Base-by-base conservation (phyloP, 441 rosid genomes). In the Mallotus repandus region DNA sequence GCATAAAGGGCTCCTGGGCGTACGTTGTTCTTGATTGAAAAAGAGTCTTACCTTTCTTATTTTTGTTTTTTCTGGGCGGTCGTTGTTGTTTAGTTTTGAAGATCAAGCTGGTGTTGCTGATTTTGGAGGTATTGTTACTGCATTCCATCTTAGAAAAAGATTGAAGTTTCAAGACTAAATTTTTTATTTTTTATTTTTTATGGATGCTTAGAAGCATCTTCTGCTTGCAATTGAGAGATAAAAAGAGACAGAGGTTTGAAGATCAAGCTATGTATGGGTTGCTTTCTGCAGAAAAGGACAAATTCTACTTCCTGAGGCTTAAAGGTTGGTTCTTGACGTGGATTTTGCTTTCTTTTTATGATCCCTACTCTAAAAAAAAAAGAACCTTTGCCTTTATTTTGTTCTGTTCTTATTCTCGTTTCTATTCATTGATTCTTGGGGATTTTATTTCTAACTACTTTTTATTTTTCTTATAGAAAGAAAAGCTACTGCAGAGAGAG, bases 261-360 rank as follows among this genome's bases (percentile, higher is more conserved):
- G 82, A 70, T 79, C 81, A 86, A 81, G 87, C 87, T 80, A 72
- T 21, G 69, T 43, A 59, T 50, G 68, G 53, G 78, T 69, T 81
- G 76, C 89, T 85, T 87, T 80, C 74, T 58, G 45, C 73, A 62
- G 79, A 83, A 81, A 80, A 78, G 71, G 74, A 70, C 79, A 75
- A 72, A 72, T 83, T 79, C 68, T 53, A 66, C 72, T 80, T 66
- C 74, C 85, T 70, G 84, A 77, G 80, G 63, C 81, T 78, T 86
- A 79, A 89, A 89, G 91, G 87, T 85, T 77, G 78, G 86, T 80
- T 73, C 85, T 81, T 77, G 80, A 79, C 68, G 71, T 70, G 62
- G 43, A 56, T 79, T 80, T 77, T 73, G 35, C 69, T 82, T 74
- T 69, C 78, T 74, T 72, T 72, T 77, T 62, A 71, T 52, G 76